phyloP scores from a whole-genome alignment of 306 rosid species.

The Cyclanthera cordifolia region DNA sequence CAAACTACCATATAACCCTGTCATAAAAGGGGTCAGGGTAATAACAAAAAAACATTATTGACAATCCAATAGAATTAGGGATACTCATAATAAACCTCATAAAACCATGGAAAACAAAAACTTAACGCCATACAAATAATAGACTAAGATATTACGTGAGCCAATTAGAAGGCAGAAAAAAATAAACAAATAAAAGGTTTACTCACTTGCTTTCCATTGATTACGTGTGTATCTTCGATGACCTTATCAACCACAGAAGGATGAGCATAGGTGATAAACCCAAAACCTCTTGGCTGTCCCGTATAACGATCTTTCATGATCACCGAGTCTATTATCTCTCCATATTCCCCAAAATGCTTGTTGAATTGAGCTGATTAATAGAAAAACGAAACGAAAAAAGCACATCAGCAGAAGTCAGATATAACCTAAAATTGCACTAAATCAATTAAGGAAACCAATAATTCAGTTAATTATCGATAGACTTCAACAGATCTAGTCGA shows the following conservation, averaged over 20 bases:
- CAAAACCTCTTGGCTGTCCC: conserved; percentile 79
- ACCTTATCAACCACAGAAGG: conserved; percentile 77
- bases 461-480: neutral
- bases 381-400: conserved; percentile 3
- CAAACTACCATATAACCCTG: neutral
- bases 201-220: conserved; percentile 63
- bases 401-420: neutral
- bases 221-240: conserved; percentile 60
- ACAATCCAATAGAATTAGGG: neutral
- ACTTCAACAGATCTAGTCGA: neutral
- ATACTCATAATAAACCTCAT: neutral
- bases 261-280: conserved; percentile 76
- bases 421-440: neutral
- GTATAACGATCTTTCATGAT: conserved; percentile 85
- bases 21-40: neutral
- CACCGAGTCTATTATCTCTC: conserved; percentile 83
- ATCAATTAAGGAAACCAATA: neutral
- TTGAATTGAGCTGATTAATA: conserved; percentile 45
- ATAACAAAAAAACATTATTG: neutral
- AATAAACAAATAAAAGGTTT: neutral
- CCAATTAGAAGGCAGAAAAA: neutral
- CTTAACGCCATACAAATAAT: neutral
- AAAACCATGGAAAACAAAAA: neutral
- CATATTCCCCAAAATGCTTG: conserved; percentile 75
- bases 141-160: neutral